Evolutionary conservation across 179 eudicot species (phyloP).

Genomic region (Nepenthes alata): DNA sequence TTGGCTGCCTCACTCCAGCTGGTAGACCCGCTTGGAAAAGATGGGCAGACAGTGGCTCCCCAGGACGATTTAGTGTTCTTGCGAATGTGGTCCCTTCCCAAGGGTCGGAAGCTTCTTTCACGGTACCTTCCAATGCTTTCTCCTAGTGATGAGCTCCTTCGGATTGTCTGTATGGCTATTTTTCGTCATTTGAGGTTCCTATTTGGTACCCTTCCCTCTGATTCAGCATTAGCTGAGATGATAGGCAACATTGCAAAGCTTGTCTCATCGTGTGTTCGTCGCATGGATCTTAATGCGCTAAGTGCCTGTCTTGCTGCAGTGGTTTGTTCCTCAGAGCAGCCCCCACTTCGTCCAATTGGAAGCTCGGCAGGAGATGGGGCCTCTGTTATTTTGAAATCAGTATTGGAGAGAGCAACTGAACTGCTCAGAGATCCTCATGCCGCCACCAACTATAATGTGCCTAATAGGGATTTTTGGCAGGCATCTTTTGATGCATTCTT

Average conservation of each 20-base stretch:
- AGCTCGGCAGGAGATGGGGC: slow-evolving; percentile 69
- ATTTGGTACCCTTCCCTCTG: slow-evolving; percentile 51
- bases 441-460: slow-evolving; percentile 22
- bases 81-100: slow-evolving; percentile 47
- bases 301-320: slow-evolving; percentile 85
- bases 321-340: slow-evolving; percentile 71
- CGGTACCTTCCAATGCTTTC: slow-evolving; percentile 38
- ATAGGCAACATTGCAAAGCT: slow-evolving; percentile 28
- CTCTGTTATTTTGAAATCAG: slow-evolving; percentile 40
- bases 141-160: slow-evolving; percentile 50
- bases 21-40: slow-evolving; percentile 57
- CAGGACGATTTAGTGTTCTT: slow-evolving; percentile 57
- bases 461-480: slow-evolving; percentile 59
- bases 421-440: slow-evolving; percentile 36
- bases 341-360: slow-evolving; percentile 70
- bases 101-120: slow-evolving; percentile 53
- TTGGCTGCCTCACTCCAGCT: slow-evolving; percentile 69
- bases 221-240: slow-evolving; percentile 27
- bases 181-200: slow-evolving; percentile 65
- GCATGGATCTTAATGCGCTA: slow-evolving; percentile 65
- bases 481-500: slow-evolving; percentile 63
- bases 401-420: slow-evolving; percentile 49
- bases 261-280: slow-evolving; percentile 37
- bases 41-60: slow-evolving; percentile 34
- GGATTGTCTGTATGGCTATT: slow-evolving; percentile 69